Evolutionary conservation across 2,329 filamentous ascomycete species (phyloP), one percentile per base, ranked within the genome.

Genomic region (Sclerotinia minor): DNA sequence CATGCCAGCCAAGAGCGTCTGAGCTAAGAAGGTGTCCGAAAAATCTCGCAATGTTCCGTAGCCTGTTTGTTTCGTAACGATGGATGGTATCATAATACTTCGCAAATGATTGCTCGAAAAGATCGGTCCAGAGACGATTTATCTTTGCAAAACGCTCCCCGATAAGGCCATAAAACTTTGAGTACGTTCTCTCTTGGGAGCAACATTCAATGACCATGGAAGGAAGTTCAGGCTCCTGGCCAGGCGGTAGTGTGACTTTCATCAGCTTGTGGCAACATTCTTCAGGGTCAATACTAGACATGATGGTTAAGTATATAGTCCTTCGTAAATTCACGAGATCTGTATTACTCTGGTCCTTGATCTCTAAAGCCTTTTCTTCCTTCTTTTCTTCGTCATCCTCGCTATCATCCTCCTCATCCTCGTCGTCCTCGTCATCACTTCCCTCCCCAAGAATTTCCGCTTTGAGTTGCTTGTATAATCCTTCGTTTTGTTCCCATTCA

Each of bases 71-170:
- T 78, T 98, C 95, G 78, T 96, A 96, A 21, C 95, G 91, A 79
- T 99, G 95, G 70, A 98, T 98, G 0, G 94, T 98, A 70, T 96
- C 92, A 83, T 97, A 99, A 80, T 98, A 97, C 75, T 94, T 94
- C 70, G 86, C 85, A 78, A 99, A 99, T 29, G 90, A 87, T 72
- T 92, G 87, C 79, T 98, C 93, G 72, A 98, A 98, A 7, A 98
- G 84, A 71, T 96, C 92, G 38, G 88, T 91, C 95, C 95, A 99
- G 63, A 97, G 85, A 29, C 95, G 88, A 79, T 98, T 98, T 75
- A 99, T 88, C 80, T 97, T 97, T 76, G 93, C 92, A 79, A 99
- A 97, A 32, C 94, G 87, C 80, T 99, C 95, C 44, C 92, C 95
- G 67, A 98, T 93, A 71, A 97, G 82, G 17, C 95, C 95, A 76